These are phyloP conservation scores for Geum urbanum DNA, from an alignment of 306 rosid species.

Conservation along the genomic window DNA sequence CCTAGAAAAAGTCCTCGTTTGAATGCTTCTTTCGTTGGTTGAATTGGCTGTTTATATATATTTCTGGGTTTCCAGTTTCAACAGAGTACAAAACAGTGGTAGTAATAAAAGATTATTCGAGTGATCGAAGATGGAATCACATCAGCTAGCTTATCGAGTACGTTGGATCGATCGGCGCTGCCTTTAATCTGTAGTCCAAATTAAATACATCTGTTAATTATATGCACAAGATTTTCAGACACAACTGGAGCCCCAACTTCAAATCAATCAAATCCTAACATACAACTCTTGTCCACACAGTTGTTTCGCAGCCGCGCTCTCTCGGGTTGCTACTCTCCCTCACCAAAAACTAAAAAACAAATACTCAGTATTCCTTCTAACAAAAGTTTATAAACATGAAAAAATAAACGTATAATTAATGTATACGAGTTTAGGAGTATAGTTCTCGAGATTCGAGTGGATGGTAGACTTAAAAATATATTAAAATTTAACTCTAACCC, in stretches of 20 bases:
- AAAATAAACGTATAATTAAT: neutral
- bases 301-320: neutral
- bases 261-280: neutral
- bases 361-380: neutral
- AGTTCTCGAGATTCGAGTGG: no score
- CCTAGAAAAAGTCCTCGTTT: neutral
- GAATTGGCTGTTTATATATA: neutral
- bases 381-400: neutral
- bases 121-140: neutral
- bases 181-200: neutral
- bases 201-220: neutral
- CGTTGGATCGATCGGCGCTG: neutral
- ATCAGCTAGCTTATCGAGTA: neutral
- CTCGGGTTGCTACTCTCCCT: neutral
- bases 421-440: no score
- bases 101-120: neutral
- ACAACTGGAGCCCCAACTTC: neutral
- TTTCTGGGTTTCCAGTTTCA: neutral
- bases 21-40: neutral
- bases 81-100: no score
- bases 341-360: neutral
- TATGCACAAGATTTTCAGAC: constrained; percentile 17
- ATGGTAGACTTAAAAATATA: no score
- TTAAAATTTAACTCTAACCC: no score
- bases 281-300: constrained; percentile 2